Percentiles rank a stretch among this genome's conserved stretches.
Evolutionary conservation across 2,329 filamentous ascomycete genomes (phyloP).

Genomic region (Fusarium dimerum): DNA sequence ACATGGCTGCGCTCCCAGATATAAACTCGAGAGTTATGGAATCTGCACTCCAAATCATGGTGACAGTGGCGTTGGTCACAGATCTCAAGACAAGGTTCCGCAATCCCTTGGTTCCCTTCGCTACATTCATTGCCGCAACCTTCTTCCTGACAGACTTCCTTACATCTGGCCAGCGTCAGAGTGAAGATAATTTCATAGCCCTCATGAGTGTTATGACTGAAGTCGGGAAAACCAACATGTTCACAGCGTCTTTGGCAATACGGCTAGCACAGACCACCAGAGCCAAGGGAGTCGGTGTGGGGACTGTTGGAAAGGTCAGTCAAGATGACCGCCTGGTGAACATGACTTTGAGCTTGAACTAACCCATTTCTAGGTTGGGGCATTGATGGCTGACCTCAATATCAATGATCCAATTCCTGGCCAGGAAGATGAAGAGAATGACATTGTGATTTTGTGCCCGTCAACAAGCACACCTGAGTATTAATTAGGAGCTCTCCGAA

Average conservation of each 20-base stretch:
- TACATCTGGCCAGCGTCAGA: not conserved
- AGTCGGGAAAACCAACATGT: conserved; percentile 48
- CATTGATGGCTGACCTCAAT: conserved; percentile 10
- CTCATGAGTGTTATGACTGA: conserved; percentile 49
- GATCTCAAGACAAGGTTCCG: conserved; percentile 12
- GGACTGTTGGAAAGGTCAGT: conserved; percentile 12
- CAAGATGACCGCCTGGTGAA: rapidly evolving
- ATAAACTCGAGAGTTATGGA: conserved; percentile 9
- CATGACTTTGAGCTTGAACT: not conserved
- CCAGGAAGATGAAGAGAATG: conserved; percentile 16
- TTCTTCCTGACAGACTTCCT: conserved; percentile 15
- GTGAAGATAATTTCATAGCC: conserved; percentile 62
- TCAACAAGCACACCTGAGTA: not conserved
- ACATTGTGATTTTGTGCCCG: conserved; percentile 15
- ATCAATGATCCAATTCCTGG: conserved; percentile 6
- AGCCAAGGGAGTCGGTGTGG: conserved; percentile 9
- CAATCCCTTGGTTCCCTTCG: conserved; percentile 14
- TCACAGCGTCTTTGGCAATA: conserved; percentile 55
- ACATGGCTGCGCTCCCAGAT: conserved; percentile 5
- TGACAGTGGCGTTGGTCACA: conserved; percentile 13
- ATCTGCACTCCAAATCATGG: conserved; percentile 18
- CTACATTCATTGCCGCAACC: conserved; percentile 13
- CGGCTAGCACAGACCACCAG: conserved; percentile 67
- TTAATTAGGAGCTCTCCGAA: too few species aligned
- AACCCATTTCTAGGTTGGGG: not conserved